These are phyloP conservation scores for Talaromyces proteolyticus DNA, from an alignment of 495 filamentous ascomycete species.

Conservation along the genomic window DNA sequence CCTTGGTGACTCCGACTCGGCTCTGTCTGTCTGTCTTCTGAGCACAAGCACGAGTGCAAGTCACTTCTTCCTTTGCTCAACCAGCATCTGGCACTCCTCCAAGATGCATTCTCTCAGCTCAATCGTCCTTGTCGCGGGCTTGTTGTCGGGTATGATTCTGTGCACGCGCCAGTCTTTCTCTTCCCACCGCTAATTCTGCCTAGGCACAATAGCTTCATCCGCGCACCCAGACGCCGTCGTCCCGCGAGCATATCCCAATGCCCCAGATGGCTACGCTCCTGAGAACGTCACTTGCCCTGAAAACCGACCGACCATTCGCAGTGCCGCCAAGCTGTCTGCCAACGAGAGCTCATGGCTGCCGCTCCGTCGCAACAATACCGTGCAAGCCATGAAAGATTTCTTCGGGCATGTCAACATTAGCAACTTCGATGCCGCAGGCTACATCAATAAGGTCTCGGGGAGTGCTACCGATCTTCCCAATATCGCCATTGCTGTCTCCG, in stretches of 20 bases:
- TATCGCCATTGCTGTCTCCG: slow-evolving; percentile 52
- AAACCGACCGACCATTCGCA: slow-evolving; percentile 40
- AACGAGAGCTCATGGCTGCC: slow-evolving; percentile 65
- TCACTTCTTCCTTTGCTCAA: background rate
- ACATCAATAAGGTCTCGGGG: slow-evolving; percentile 49
- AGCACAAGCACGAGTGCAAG: too few relatives aligned
- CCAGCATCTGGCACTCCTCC: background rate
- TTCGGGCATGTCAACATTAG: slow-evolving; percentile 61
- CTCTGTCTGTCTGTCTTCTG: too few relatives aligned
- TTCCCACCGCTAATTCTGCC: background rate
- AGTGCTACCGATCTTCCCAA: slow-evolving; percentile 54
- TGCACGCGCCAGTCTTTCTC: background rate
- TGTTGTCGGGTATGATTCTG: background rate
- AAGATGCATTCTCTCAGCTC: background rate
- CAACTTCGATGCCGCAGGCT: slow-evolving; percentile 67
- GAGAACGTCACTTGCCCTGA: slow-evolving; percentile 27
- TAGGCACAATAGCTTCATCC: too few relatives aligned
- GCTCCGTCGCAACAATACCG: slow-evolving; percentile 43
- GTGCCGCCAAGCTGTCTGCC: slow-evolving; percentile 49
- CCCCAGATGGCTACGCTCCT: slow-evolving; percentile 34
- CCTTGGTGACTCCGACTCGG: background rate
- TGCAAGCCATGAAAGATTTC: slow-evolving; percentile 62
- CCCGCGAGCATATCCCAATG: slow-evolving; percentile 25
- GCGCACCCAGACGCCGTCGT: background rate
- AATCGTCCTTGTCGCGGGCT: background rate